Conservation (phyloP, 2,329 filamentous ascomycete species). For the Sclerotinia borealis region DNA sequence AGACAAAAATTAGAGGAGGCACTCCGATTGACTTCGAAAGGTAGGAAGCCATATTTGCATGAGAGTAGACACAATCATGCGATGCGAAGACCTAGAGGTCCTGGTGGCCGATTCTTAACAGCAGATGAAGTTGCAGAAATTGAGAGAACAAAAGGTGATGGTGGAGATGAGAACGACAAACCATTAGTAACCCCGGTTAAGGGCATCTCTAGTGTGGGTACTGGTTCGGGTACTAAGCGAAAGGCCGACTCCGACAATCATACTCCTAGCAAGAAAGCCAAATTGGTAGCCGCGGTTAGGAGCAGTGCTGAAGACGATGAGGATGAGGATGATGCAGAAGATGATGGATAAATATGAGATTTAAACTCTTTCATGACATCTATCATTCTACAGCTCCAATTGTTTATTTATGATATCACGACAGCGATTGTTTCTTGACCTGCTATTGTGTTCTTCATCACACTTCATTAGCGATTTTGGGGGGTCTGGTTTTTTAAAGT, state of each 20-base stretch:
- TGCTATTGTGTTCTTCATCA: slow-evolving; percentile 18
- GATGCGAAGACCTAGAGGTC: slow-evolving; percentile 89
- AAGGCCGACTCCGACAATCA: slow-evolving; percentile 49
- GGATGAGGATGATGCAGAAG: slow-evolving; percentile 32
- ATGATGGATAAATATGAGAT: slow-evolving; percentile 22
- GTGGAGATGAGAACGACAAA: slow-evolving; percentile 36
- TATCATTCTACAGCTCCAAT: slow-evolving; percentile 10
- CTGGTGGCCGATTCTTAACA: slow-evolving; percentile 90
- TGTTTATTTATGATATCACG: slow-evolving; percentile 29
- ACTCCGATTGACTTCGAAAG: slow-evolving; percentile 85
- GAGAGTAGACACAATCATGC: slow-evolving; percentile 97
- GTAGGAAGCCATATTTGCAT: slow-evolving; percentile 92
- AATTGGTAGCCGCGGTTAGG: slow-evolving; percentile 33
- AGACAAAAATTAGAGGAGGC: slow-evolving; percentile 92
- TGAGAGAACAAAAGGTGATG: slow-evolving; percentile 54
- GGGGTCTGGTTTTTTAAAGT: not conserved
- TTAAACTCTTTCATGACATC: not conserved
- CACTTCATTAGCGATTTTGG: slow-evolving; percentile 20
- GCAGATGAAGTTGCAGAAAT: slow-evolving; percentile 92
- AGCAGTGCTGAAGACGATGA: slow-evolving; percentile 28
- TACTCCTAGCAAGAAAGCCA: slow-evolving; percentile 48
- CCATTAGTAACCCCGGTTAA: slow-evolving; percentile 30
- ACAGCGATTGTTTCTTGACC: slow-evolving; percentile 24
- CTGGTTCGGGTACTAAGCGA: slow-evolving; percentile 47
- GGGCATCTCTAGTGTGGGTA: slow-evolving; percentile 27